phyloP scores from a whole-genome alignment of 2,329 filamentous ascomycete species.

The Zymoseptoria ardabiliae region DNA sequence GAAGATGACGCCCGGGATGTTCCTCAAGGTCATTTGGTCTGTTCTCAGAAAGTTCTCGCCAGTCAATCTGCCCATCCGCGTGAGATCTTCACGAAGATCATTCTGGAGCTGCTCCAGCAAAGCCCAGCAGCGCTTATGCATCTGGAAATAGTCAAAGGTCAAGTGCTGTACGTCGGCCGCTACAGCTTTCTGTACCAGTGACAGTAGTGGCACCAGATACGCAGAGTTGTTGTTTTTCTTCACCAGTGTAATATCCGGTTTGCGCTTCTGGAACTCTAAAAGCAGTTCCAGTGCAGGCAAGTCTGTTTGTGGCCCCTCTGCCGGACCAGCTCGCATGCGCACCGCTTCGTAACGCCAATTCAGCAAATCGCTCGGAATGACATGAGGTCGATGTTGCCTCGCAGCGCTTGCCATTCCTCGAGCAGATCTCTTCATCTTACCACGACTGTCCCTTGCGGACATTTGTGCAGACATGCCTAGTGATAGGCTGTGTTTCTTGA shows the following conservation, averaged over 20 bases:
- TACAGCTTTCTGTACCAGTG: neutral
- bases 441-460: neutral
- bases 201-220: conserved; percentile 2
- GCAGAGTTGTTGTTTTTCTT: neutral
- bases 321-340: conserved; percentile 1
- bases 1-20: neutral
- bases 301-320: neutral
- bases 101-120: neutral
- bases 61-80: neutral
- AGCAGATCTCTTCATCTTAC: neutral
- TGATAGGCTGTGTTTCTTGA: neutral
- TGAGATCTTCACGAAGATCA: neutral
- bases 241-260: neutral
- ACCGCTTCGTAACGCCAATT: conserved; percentile 1
- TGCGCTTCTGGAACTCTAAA: neutral
- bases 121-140: conserved; percentile 1
- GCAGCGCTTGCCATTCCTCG: neutral
- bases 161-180: neutral
- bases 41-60: neutral
- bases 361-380: conserved; percentile 1
- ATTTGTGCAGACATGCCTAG: neutral
- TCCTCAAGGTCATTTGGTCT: neutral
- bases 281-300: neutral
- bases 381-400: neutral
- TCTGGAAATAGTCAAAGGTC: neutral